Evolutionary conservation across 78 protist species (phyloP).

Genomic region (Acrasis kona): DNA sequence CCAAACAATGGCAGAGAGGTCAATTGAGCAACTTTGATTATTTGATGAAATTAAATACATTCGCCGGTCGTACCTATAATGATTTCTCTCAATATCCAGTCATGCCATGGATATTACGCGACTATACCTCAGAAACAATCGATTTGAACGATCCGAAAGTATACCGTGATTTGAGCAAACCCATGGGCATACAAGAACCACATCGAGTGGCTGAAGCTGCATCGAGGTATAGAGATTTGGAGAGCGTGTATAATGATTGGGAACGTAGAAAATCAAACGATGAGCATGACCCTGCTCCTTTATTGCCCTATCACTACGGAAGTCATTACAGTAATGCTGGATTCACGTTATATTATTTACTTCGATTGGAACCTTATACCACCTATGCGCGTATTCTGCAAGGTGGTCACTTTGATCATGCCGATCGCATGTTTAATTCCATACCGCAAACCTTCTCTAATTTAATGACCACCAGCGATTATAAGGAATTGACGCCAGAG

Average conservation of each 20-base stretch:
- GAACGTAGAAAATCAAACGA: too few species aligned
- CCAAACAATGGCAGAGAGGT: constrained; percentile 9
- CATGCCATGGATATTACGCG: constrained; percentile 56
- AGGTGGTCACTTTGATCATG: constrained; percentile 87
- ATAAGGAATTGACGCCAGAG: constrained; percentile 87
- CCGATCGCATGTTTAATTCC: constrained; percentile 87
- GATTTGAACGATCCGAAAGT: constrained; percentile 54
- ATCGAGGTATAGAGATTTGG: constrained; percentile 3
- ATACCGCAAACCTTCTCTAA: constrained; percentile 58
- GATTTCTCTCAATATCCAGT: constrained; percentile 91
- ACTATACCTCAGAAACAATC: constrained; percentile 54
- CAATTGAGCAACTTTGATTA: constrained; percentile 58
- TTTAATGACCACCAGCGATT: constrained; percentile 51
- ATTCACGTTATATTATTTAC: constrained; percentile 60
- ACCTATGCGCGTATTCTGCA: constrained; percentile 51
- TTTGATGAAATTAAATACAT: constrained; percentile 61
- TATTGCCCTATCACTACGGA: constrained; percentile 81
- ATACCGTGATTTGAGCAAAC: constrained; percentile 86
- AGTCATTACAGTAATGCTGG: constrained; percentile 79
- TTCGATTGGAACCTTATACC: constrained; percentile 94
- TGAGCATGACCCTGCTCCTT: constrained; percentile 43
- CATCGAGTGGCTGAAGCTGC: background rate
- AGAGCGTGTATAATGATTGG: constrained; percentile 21
- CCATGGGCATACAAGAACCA: constrained; percentile 66
- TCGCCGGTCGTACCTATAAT: constrained; percentile 62